Base-by-base conservation (phyloP, 1,139 yeast genomes). In the Suhomyces taliae region DNA sequence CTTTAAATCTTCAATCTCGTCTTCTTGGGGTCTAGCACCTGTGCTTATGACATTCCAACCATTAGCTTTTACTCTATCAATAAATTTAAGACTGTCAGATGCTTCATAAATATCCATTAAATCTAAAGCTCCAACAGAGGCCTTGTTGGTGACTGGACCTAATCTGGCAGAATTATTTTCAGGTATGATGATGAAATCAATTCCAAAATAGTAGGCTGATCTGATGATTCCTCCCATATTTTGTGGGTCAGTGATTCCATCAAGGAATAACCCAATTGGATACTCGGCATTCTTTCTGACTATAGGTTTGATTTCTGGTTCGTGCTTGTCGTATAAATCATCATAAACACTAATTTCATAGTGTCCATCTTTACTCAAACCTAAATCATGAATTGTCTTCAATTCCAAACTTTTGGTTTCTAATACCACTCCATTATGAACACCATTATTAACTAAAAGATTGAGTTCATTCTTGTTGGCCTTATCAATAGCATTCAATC, bases 121-220 rank as follows among this genome's bases (percentile, higher is more conserved):
- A 56, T 91, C 98, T 51, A 88, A 68, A 0, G 97, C 93, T n/a
- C 98, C 98, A 4, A 90, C 87, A 7, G 95, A 80, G 0, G 95
- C 83, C 62, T 90, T 91, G 33, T 84, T 79, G 1, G 90, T 91
- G 1, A 80, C 85, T 0, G 96, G 90, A 0, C 90, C 82, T 51
- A 90, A 64, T 27, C 84, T 78, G 1, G 97, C 90, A 55, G 89
- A 81, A 59, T 88, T 85, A 51, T 78, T 80, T 38, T 79, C 81
- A 2, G 96, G 87, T 42, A 87, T 69, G 2, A 87, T 81, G 11
- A 90, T 70, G 57, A 89, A 87, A 64, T 90, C 97, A 1, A 79
- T 96, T 3, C 97, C 97, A 37, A 90, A 72, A 64, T 78, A 90
- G 65, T 83, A 87, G 0, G 96, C 95, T 1, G 91, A 80, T 59